These are phyloP conservation scores for Sphaerulina musiva DNA, from an alignment of 2,329 filamentous ascomycete genomes.

Conservation along the genomic window DNA sequence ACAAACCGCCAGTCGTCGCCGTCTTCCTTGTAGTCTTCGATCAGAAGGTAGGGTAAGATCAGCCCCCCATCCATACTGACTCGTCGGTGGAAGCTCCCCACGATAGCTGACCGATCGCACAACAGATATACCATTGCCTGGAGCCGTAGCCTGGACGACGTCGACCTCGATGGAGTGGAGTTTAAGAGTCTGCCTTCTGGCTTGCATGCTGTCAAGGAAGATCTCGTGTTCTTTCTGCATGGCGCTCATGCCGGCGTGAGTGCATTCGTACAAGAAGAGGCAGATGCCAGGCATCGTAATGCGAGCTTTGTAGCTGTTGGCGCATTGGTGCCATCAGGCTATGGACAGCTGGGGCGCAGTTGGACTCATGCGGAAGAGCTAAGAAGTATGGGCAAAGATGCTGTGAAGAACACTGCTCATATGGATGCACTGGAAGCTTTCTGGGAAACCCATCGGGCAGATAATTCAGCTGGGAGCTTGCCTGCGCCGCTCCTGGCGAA, in stretches of 20 bases:
- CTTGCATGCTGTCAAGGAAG: conserved; percentile 77
- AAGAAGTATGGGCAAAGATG: conserved; percentile 65
- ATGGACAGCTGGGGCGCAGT: conserved; percentile 75
- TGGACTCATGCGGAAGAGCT: conserved; percentile 80
- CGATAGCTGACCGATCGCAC: neutral
- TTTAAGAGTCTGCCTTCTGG: conserved; percentile 95
- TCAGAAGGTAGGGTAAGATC: conserved; percentile 34
- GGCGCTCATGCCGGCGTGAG: conserved; percentile 74
- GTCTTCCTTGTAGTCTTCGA: conserved; percentile 35
- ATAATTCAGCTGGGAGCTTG: neutral
- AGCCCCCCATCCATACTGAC: neutral
- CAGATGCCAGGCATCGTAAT: conserved; percentile 71
- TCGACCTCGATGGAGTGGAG: conserved; percentile 73
- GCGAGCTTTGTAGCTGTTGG: conserved; percentile 91
- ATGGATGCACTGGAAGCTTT: conserved; percentile 66
- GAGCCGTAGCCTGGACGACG: conserved; percentile 64
- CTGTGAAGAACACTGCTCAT: conserved; percentile 57
- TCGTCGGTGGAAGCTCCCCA: neutral
- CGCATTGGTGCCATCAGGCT: conserved; percentile 78
- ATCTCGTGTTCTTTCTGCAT: conserved; percentile 89
- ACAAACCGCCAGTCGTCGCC: conserved; percentile 31
- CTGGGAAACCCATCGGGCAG: conserved; percentile 60
- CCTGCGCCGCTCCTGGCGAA: conserved; percentile 5
- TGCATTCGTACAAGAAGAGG: conserved; percentile 80
- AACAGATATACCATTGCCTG: conserved; percentile 72